phyloP scores from a whole-genome alignment of 306 rosid species.

The Quercus cerris region DNA sequence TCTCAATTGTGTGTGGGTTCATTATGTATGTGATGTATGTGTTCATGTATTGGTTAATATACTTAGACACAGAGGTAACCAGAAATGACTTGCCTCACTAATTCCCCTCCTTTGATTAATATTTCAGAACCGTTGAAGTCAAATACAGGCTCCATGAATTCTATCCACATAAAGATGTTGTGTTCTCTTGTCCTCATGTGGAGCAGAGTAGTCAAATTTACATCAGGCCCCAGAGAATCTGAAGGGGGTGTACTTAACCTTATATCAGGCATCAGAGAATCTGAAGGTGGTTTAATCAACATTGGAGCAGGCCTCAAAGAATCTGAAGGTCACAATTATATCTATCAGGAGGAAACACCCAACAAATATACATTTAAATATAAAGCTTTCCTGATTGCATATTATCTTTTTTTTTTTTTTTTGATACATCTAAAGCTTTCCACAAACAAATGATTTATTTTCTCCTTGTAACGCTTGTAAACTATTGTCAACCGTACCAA shows the following conservation, averaged over 20 bases:
- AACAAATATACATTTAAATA: background rate
- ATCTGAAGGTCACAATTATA: constrained; percentile 49
- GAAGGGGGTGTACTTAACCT: constrained; percentile 66
- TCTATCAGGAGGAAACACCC: constrained; percentile 12
- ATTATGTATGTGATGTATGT: background rate
- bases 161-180: constrained; percentile 42
- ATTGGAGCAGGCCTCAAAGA: background rate
- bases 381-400: background rate
- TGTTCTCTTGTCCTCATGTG: constrained; percentile 63
- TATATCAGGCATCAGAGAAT: constrained; percentile 51
- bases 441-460: background rate
- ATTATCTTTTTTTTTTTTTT: no score
- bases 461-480: background rate
- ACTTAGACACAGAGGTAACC: background rate
- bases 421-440: no score
- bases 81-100: constrained; percentile 52
- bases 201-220: background rate
- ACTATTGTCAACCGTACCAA: constrained; percentile 43
- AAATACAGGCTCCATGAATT: constrained; percentile 71
- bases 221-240: no score
- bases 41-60: background rate
- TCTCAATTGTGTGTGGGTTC: background rate
- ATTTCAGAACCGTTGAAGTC: constrained; percentile 66
- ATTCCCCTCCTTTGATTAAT: constrained; percentile 64
- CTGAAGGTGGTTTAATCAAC: no score